Evolutionary conservation across 2,329 filamentous ascomycete genomes (phyloP).

Genomic region (Xylaria sp.): DNA sequence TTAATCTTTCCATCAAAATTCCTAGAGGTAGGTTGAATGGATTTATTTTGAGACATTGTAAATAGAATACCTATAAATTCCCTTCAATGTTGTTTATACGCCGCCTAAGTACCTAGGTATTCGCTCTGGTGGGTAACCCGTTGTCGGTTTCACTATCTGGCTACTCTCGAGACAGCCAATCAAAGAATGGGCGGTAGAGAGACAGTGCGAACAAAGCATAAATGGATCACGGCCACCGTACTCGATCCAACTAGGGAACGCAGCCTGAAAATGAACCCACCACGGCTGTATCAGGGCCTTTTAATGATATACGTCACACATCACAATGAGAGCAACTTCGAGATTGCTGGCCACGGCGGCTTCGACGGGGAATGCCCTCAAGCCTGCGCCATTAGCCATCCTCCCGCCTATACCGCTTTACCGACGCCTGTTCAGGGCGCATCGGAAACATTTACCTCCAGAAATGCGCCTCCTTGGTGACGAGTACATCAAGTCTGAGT

Average conservation of each 20-base stretch:
- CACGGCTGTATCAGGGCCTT: conserved; percentile 12
- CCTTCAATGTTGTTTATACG: too few species aligned
- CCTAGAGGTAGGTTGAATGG: too few species aligned
- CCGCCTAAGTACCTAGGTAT: too few species aligned
- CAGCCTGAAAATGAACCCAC: conserved; percentile 10
- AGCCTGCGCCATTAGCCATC: conserved; percentile 66
- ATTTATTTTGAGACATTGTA: too few species aligned
- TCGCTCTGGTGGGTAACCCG: too few species aligned
- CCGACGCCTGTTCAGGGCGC: conserved; percentile 84
- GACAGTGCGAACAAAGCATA: conserved; percentile 8
- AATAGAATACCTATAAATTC: too few species aligned
- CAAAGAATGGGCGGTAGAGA: neutral
- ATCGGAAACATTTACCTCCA: conserved; percentile 78
- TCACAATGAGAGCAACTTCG: conserved; percentile 45
- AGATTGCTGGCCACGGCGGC: conserved; percentile 46
- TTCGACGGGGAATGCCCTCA: conserved; percentile 44
- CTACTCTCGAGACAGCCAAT: neutral
- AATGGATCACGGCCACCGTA: conserved; percentile 11
- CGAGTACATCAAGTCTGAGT: conserved; percentile 93
- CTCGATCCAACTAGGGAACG: neutral
- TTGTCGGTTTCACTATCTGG: neutral
- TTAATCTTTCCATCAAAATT: too few species aligned
- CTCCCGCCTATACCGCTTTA: conserved; percentile 91
- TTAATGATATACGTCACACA: conserved; percentile 22
- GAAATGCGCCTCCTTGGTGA: conserved; percentile 88